A percentile compares a stretch with the other conserved stretches of the same genome.
phyloP scores from a whole-genome alignment of 2,329 filamentous ascomycete genomes.

The Elsinoe fawcettii region DNA sequence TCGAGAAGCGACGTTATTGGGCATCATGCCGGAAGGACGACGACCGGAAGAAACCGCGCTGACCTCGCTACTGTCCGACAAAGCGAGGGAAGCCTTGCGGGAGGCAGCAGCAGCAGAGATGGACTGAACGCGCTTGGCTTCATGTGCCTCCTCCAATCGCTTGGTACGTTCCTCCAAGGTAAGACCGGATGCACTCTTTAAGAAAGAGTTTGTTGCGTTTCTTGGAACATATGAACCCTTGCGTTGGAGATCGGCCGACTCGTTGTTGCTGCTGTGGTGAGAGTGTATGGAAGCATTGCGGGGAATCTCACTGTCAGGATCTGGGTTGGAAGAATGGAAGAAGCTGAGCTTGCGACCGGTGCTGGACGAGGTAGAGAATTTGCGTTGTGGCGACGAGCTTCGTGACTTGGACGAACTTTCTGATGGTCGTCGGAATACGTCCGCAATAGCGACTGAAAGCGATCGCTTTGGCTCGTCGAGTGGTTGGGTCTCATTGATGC shows the following conservation, averaged over 20 bases:
- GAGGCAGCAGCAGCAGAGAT: neutral
- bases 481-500: slow-evolving; percentile 12
- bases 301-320: slow-evolving; percentile 9
- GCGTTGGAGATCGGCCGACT: neutral
- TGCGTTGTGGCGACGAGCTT: slow-evolving; percentile 10
- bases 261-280: neutral
- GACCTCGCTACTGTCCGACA: slow-evolving; percentile 12
- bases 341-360: slow-evolving; percentile 1
- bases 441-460: slow-evolving; percentile 7
- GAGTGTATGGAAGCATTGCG: slow-evolving; percentile 11
- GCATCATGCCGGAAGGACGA: slow-evolving; percentile 10
- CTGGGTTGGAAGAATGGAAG: slow-evolving; percentile 3
- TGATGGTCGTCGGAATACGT: slow-evolving; percentile 11
- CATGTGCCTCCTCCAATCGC: neutral
- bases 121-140: slow-evolving; percentile 2
- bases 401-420: slow-evolving; percentile 7
- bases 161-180: neutral
- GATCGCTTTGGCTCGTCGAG: slow-evolving; percentile 12
- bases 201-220: slow-evolving; percentile 10
- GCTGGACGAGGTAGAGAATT: neutral
- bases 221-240: slow-evolving; percentile 7
- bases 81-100: slow-evolving; percentile 2
- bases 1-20: slow-evolving; percentile 9
- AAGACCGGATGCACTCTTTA: slow-evolving; percentile 12
- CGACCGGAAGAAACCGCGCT: slow-evolving; percentile 5